Percentiles rank a stretch among this genome's conserved stretches.
Conservation (phyloP, 73 alveolate genomes). For the Paramecium octaurelia region DNA sequence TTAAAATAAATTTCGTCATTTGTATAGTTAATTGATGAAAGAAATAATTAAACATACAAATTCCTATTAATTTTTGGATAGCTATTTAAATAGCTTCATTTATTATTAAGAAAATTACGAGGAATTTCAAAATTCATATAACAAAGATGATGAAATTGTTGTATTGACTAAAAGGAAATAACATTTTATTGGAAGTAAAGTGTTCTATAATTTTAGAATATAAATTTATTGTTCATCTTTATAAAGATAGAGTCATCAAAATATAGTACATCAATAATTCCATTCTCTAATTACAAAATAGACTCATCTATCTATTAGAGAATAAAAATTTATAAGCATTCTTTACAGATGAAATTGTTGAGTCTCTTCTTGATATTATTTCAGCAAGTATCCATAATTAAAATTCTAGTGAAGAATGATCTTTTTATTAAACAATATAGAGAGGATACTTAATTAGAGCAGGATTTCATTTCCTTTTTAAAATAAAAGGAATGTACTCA, state of each 20-base stretch:
- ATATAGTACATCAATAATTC: neutral
- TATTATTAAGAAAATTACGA: neutral
- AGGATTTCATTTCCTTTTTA: neutral
- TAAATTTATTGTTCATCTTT: neutral
- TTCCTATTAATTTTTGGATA: neutral
- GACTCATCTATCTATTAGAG: neutral
- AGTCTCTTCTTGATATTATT: neutral
- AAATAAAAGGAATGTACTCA: neutral
- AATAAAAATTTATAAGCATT: neutral
- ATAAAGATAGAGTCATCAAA: neutral
- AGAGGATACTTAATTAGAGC: neutral
- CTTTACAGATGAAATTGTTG: neutral
- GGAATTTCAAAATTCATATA: neutral
- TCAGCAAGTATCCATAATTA: neutral
- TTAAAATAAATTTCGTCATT: neutral
- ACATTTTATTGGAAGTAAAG: neutral
- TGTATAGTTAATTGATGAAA: neutral
- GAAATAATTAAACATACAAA: neutral
- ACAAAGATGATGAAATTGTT: neutral
- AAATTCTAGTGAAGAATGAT: slow-evolving; percentile 5
- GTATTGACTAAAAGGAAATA: neutral
- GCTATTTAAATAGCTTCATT: neutral
- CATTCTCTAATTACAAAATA: neutral
- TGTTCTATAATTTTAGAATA: neutral
- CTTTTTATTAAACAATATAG: neutral